Base-by-base conservation (phyloP, 2,329 filamentous ascomycete species). In the Cladophialophora carrionii region DNA sequence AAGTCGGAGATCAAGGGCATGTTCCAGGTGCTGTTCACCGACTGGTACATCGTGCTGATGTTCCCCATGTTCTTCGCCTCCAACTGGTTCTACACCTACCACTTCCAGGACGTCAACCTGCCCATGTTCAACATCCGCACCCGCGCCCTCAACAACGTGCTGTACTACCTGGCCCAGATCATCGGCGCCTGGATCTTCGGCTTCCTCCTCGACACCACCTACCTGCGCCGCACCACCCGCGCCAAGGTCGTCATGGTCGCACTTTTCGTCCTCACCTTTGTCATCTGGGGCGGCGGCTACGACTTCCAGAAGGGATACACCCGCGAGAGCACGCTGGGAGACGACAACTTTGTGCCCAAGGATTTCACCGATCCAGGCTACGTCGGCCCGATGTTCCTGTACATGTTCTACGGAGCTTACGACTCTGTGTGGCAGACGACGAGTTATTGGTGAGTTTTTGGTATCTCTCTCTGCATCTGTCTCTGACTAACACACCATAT, bases 361-460 rank as follows among this genome's bases (percentile, higher is more conserved):
- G 91, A 95, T 77, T 95, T 90, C 88, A 83, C 81, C 1, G 82
- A 87, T 62, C 78, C 81, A 31, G 86, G 86, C 61, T 95, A 89
- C 74, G 83, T 88, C 64, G 91, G 89, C 0, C 90, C 90, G 12
- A 91, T 96, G 86, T 91, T 96, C 76, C 79, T 96, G 59, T 96
- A 92, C 81, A 91, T 96, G 73, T 93, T 93, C 78, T 96, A 95
- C 76, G 92, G 92, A 48, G 89, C 95, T 77, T 95, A 88, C 72
- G 94, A 97, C 76, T 91, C 93, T 51, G 86, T 88, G 61, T 97
- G 92, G 89, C 94, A 98, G 81, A 94, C 92, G 0, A 88, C 83
- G 73, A 88, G 93, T 57, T 97, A 98, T 83, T 97, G 93, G 93
- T 85, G 76, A 72, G 82, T 52, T n/a, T n/a, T n/a, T n/a, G n/a